Percentiles rank a stretch among this genome's conserved stretches.
phyloP scores from a whole-genome alignment of 768 basidiomycete species.

The Lactarius vividus region DNA sequence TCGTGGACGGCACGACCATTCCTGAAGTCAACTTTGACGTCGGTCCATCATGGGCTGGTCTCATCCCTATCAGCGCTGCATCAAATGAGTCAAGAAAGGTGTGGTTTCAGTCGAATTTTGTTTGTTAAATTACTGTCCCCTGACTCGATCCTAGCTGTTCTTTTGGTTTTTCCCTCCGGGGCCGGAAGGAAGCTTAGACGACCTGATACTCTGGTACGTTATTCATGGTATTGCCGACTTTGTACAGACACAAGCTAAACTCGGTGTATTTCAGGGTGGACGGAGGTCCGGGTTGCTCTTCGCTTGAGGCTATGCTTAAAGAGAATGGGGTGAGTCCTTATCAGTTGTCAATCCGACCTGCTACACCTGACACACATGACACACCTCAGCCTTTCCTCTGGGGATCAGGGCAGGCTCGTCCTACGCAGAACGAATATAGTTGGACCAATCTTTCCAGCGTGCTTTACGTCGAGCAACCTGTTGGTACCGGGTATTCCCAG shows the following conservation, averaged over 20 bases:
- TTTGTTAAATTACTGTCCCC: background rate
- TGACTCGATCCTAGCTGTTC: constrained; percentile 50
- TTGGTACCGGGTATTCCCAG: constrained; percentile 76
- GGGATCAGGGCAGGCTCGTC: constrained; percentile 59
- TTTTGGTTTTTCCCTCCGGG: constrained; percentile 87
- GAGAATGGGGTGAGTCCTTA: constrained; percentile 63
- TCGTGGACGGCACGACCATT: constrained; percentile 61
- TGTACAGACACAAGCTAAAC: background rate
- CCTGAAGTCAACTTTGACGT: constrained; percentile 71
- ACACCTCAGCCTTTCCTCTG: constrained; percentile 59
- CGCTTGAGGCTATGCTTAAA: constrained; percentile 66
- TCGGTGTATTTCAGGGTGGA: constrained; percentile 54
- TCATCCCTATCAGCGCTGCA: constrained; percentile 63
- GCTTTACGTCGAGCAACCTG: constrained; percentile 75
- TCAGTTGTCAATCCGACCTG: background rate
- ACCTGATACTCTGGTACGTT: constrained; percentile 69
- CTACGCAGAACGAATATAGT: constrained; percentile 62
- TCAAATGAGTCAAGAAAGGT: constrained; percentile 68
- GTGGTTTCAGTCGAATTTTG: constrained; percentile 23
- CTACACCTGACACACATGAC: background rate
- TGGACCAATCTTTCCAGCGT: constrained; percentile 81
- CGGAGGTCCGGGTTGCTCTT: constrained; percentile 79
- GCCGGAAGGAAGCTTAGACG: constrained; percentile 65
- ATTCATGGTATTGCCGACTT: constrained; percentile 21
- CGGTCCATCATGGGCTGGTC: constrained; percentile 72